Base-by-base conservation (phyloP, 2,329 filamentous ascomycete species). In the Pyricularia sp. region DNA sequence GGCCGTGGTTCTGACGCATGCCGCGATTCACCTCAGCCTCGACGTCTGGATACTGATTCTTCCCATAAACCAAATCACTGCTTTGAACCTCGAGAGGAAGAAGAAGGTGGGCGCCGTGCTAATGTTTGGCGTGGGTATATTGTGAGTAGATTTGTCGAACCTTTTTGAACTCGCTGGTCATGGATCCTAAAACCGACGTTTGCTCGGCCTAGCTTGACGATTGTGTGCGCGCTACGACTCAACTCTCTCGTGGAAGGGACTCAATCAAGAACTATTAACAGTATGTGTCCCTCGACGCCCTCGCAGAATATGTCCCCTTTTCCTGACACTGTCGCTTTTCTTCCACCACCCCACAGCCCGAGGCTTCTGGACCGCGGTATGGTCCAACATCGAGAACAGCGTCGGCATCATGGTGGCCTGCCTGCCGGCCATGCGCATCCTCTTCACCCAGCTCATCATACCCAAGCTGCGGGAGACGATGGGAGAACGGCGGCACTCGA, bases 31-130 rank as follows among this genome's bases (percentile, higher is more conserved):
- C 69, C 86, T 88, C 59, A 75, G 75, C 0, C 76, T 85, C 23
- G 86, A 88, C 70, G 14, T 84, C 1, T 82, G 82, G 79, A 83
- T 87, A 72, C 77, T 88, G 26, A 78, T 75, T 0, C 76, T 88
- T 4, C 85, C 86, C 0, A 76, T 84, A 20, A 78, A 78, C 11
- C 79, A 82, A 69, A 72, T 85, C 10, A 69, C 75, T 31, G 67
- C 73, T 2, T 75, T 84, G 30, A 77, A 79, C 4, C 71, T 84
- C 64, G 78, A 79, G 69, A 80, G 78, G 75, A 81, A 81, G 76
- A 83, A 83, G 75, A 85, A 83, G 76, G 25, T 81, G 6, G 77
- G 80, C 68, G 79, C 83, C 2, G 72, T 73, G 12, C 67, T 83
- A 65, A 84, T 85, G 81, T 84, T 85, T 70, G 77, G 76, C n/a